Evolutionary conservation across 1,284 basidiomycete species (phyloP).

Genomic region (Stereum hirsutum): DNA sequence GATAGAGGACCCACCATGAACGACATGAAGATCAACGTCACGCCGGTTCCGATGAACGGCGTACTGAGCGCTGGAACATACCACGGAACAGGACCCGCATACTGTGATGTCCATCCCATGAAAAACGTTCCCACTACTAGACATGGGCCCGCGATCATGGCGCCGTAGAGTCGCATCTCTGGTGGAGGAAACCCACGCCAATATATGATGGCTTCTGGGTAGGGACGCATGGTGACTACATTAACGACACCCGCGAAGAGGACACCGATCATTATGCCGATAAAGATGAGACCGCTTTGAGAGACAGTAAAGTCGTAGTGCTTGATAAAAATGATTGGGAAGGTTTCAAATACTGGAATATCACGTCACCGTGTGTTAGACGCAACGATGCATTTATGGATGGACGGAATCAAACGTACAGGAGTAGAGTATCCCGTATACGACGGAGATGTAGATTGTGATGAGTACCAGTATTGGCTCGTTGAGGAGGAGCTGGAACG

Average conservation of each 20-base stretch:
- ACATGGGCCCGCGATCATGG: slow-evolving; percentile 43
- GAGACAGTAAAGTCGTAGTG: slow-evolving; percentile 40
- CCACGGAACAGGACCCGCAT: slow-evolving; percentile 38
- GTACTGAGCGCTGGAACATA: slow-evolving; percentile 48
- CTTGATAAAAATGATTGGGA: slow-evolving; percentile 42
- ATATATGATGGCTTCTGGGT: slow-evolving; percentile 34
- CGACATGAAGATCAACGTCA: slow-evolving; percentile 46
- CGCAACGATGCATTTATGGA: too few species aligned
- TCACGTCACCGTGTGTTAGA: too few species aligned
- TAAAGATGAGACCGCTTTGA: slow-evolving; percentile 39
- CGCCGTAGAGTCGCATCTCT: slow-evolving; percentile 51
- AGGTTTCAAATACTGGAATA: slow-evolving; percentile 39
- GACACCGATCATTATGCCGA: slow-evolving; percentile 45
- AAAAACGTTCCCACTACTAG: slow-evolving; percentile 53
- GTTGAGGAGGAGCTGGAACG: slow-evolving; percentile 54
- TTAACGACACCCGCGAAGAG: slow-evolving; percentile 33
- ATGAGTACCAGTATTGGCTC: slow-evolving; percentile 66
- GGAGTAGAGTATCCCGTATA: slow-evolving; percentile 59
- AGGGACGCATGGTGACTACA: slow-evolving; percentile 39
- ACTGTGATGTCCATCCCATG: slow-evolving; percentile 55
- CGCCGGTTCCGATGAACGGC: slow-evolving; percentile 41
- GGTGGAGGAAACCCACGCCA: slow-evolving; percentile 46
- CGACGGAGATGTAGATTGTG: slow-evolving; percentile 59
- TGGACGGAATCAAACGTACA: too few species aligned
- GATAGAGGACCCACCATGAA: slow-evolving; percentile 34